Conservation (phyloP, 495 filamentous ascomycete species). For the Podospora appendiculata region DNA sequence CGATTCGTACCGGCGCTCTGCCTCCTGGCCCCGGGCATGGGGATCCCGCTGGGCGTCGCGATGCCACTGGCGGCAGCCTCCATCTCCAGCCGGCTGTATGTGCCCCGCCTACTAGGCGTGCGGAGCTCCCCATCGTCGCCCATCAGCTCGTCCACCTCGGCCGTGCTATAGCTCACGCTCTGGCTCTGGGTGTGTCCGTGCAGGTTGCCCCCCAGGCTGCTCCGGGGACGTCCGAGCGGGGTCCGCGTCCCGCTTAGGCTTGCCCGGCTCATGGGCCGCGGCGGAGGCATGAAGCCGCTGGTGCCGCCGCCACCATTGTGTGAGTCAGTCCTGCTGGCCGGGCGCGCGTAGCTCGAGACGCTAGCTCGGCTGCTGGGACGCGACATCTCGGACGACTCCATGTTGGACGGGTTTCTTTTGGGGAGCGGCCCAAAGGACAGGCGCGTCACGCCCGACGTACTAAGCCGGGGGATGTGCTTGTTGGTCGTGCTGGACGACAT, state of each 20-base stretch:
- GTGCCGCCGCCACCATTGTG: slow-evolving; percentile 5
- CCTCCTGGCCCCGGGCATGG: slow-evolving; percentile 27
- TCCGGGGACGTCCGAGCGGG: slow-evolving; percentile 52
- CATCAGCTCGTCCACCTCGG: slow-evolving; percentile 35
- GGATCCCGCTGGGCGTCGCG: slow-evolving; percentile 36
- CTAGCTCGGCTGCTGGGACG: slow-evolving; percentile 58
- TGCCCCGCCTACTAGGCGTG: slow-evolving; percentile 44
- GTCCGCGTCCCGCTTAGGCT: slow-evolving; percentile 55
- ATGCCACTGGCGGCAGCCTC: slow-evolving; percentile 31
- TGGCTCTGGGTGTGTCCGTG: slow-evolving; percentile 41
- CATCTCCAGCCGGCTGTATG: slow-evolving; percentile 43
- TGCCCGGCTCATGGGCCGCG: slow-evolving; percentile 57
- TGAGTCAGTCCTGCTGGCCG: slow-evolving; percentile 41
- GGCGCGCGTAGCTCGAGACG: slow-evolving; percentile 42
- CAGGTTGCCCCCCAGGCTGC: slow-evolving; percentile 46
- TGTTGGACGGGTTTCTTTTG: slow-evolving; percentile 30
- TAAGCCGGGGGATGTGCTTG: slow-evolving; percentile 45
- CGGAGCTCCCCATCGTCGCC: slow-evolving; percentile 27
- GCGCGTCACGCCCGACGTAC: slow-evolving; percentile 44
- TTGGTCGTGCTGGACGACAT: slow-evolving; percentile 23
- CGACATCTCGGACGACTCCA: slow-evolving; percentile 29
- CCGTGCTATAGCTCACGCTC: slow-evolving; percentile 34
- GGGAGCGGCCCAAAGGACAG: slow-evolving; percentile 48
- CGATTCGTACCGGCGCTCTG: slow-evolving; percentile 41
- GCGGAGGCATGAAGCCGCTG: slow-evolving; percentile 40